phyloP scores from a whole-genome alignment of 2,329 filamentous ascomycete genomes.

The Talaromyces sp. region DNA sequence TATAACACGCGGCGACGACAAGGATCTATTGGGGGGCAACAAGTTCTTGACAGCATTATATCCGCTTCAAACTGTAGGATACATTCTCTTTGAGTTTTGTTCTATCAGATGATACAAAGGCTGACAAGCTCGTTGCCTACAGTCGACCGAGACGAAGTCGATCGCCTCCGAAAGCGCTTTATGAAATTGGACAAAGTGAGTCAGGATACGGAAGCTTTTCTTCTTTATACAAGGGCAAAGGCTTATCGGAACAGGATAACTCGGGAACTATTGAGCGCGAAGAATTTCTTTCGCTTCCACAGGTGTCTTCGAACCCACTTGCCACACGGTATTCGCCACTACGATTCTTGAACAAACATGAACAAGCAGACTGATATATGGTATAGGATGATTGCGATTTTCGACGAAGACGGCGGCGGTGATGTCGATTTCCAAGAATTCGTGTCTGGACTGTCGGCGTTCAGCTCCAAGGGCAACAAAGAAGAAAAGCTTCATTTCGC shows the following conservation, averaged over 20 bases:
- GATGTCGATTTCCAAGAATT: slow-evolving; percentile 99
- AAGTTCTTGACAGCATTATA: slow-evolving; percentile 90
- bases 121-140: slow-evolving; percentile 12
- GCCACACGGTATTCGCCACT: slow-evolving; percentile 69
- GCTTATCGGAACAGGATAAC: slow-evolving; percentile 64
- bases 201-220: neutral
- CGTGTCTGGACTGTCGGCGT: slow-evolving; percentile 88
- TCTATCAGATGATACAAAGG: neutral
- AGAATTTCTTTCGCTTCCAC: slow-evolving; percentile 93
- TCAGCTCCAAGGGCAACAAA: slow-evolving; percentile 97
- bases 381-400: slow-evolving; percentile 92
- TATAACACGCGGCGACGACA: slow-evolving; percentile 40
- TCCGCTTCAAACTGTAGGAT: slow-evolving; percentile 88
- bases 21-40: slow-evolving; percentile 48
- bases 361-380: neutral
- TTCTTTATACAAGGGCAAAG: neutral
- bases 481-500: slow-evolving; percentile 97
- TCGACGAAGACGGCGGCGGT: slow-evolving; percentile 96
- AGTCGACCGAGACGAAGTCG: slow-evolving; percentile 98
- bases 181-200: slow-evolving; percentile 97
- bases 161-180: slow-evolving; percentile 90
- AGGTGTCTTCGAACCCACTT: slow-evolving; percentile 95
- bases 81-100: neutral
- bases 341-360: neutral
- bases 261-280: slow-evolving; percentile 98